A percentile compares a stretch with the other conserved stretches of the same genome.
phyloP scores from a whole-genome alignment of 371 early-diverging fungal species.

The Haplosporangium sp. region DNA sequence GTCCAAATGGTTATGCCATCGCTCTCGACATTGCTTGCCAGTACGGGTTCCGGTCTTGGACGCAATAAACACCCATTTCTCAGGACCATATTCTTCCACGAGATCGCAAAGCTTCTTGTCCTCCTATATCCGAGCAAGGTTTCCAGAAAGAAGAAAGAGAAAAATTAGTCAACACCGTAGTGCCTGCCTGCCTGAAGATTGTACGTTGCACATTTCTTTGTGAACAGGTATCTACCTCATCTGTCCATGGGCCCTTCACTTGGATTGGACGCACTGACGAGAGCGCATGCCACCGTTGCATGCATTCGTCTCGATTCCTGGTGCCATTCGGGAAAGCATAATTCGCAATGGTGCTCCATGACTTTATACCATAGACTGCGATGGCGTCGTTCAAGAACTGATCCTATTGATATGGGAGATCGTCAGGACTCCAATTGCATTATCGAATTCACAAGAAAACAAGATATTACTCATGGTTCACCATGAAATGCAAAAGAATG shows the following conservation, averaged over 20 bases:
- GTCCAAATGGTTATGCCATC: conserved; percentile 53
- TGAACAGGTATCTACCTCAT: conserved; percentile 17
- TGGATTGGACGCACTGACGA: conserved; percentile 30
- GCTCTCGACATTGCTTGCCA: conserved; percentile 52
- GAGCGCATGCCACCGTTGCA: conserved; percentile 46
- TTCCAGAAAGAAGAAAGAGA: neutral
- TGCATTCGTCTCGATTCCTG: conserved; percentile 37
- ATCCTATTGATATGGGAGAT: conserved; percentile 12
- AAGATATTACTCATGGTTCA: neutral
- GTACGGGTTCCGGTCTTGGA: conserved; percentile 46
- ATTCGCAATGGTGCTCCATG: conserved; percentile 37
- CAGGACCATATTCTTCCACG: conserved; percentile 42
- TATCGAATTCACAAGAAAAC: too few relatives aligned
- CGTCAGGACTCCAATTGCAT: neutral
- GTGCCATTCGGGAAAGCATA: conserved; percentile 49
- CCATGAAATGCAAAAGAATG: neutral
- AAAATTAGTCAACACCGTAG: neutral
- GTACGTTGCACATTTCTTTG: neutral
- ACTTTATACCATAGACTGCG: conserved; percentile 24
- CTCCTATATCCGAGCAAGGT: conserved; percentile 23
- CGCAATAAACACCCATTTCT: conserved; percentile 54
- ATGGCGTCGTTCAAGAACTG: conserved; percentile 33
- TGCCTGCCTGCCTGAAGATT: neutral
- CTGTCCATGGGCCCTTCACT: conserved; percentile 57
- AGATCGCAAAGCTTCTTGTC: conserved; percentile 37